These are phyloP conservation scores for Leucaena leucocephala DNA, from an alignment of 306 rosid genomes.

Conservation along the genomic window DNA sequence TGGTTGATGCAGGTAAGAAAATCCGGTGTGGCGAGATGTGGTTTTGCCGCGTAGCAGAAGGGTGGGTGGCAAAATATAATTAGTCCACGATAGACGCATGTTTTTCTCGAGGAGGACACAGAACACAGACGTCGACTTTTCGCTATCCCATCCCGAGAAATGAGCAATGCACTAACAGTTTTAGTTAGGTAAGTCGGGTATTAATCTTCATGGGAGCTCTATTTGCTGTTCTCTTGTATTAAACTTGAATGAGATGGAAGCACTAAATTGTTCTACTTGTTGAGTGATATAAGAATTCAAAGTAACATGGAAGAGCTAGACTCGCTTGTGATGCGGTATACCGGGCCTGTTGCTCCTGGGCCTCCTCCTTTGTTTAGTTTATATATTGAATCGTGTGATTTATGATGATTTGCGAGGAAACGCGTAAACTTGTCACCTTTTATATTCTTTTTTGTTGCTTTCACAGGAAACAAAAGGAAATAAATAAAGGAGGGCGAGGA, in stretches of 20 bases:
- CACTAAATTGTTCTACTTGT: too few species aligned
- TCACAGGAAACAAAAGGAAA: background rate
- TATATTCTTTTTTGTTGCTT: background rate
- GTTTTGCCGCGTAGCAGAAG: background rate
- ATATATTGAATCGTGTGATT: background rate
- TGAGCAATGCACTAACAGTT: background rate
- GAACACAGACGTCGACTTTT: background rate
- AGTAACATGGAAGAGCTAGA: too few species aligned
- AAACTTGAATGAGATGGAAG: too few species aligned
- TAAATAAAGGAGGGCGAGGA: background rate
- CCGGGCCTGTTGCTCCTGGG: too few species aligned
- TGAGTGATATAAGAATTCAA: too few species aligned
- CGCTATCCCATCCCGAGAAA: background rate
- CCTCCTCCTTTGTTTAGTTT: too few species aligned
- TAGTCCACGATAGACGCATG: conserved; percentile 3
- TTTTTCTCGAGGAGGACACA: background rate
- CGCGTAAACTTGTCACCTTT: background rate
- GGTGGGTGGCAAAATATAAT: background rate
- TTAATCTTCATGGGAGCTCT: too few species aligned
- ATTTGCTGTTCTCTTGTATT: too few species aligned
- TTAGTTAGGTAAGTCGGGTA: too few species aligned
- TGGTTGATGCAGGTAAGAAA: background rate
- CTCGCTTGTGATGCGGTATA: too few species aligned
- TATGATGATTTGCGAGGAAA: background rate
- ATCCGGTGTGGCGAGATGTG: background rate